These are phyloP conservation scores for Solanum appendiculatum DNA, from an alignment of 257 asterid genomes.

Conservation along the genomic window DNA sequence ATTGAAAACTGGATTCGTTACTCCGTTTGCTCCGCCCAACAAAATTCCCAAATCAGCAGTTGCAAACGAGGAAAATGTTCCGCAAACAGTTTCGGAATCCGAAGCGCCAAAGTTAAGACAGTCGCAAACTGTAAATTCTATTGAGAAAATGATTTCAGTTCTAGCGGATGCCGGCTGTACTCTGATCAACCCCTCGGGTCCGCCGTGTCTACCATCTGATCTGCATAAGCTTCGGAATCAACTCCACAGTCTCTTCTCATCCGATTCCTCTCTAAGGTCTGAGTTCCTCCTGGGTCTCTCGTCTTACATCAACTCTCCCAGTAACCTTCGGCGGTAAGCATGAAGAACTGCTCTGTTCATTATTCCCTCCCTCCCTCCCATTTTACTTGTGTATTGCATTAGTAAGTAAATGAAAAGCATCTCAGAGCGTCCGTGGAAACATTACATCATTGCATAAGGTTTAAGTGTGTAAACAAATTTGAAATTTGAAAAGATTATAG, in stretches of 20 bases:
- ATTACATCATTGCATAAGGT: not conserved
- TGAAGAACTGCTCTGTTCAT: not conserved
- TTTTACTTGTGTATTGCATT: not conserved
- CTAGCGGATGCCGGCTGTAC: conserved; percentile 82
- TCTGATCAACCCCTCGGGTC: conserved; percentile 45
- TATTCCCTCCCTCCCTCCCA: not conserved
- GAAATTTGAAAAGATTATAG: not conserved
- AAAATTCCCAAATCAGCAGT: conserved; percentile 28
- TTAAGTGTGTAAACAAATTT: not conserved
- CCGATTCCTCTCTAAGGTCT: conserved; percentile 39
- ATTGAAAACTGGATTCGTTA: conserved; percentile 29
- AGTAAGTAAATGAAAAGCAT: not conserved
- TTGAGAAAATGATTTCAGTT: conserved; percentile 39
- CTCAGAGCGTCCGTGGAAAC: not conserved
- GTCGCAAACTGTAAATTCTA: not conserved
- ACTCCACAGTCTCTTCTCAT: conserved; percentile 38
- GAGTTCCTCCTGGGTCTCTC: conserved; percentile 54
- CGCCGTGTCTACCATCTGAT: conserved; percentile 64
- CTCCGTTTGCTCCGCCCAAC: conserved; percentile 36
- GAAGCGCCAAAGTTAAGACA: not conserved
- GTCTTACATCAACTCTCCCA: conserved; percentile 32
- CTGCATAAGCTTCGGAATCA: conserved; percentile 51
- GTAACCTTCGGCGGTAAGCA: not conserved
- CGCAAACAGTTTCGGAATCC: not conserved
- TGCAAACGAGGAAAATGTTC: not conserved